Conservation (phyloP, 2,329 filamentous ascomycete genomes). For the Cladorrhinum sp. region DNA sequence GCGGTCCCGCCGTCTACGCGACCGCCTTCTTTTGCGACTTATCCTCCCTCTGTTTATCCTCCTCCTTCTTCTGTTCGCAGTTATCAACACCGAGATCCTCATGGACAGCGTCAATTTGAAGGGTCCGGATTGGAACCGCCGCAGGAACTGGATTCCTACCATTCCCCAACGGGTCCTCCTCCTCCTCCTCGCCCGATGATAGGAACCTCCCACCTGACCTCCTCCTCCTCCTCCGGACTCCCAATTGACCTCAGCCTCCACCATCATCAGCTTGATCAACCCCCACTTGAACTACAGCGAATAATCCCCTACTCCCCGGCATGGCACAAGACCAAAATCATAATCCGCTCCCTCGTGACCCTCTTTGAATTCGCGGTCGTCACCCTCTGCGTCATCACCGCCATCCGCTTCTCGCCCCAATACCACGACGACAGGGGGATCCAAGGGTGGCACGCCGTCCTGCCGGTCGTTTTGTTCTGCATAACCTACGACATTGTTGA, state of each 20-base stretch:
- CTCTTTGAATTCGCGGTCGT: not conserved
- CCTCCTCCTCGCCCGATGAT: not conserved
- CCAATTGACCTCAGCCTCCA: not conserved
- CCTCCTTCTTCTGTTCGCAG: not conserved
- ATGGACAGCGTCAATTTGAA: not conserved
- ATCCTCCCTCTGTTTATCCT: not conserved
- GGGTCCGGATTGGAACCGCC: not conserved
- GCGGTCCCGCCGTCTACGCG: not conserved
- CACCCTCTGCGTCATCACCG: not conserved
- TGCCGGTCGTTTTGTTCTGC: not conserved
- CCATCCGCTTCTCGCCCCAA: not conserved
- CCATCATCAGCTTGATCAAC: too few species aligned
- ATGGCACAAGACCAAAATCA: conserved; percentile 3
- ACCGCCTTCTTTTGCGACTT: not conserved
- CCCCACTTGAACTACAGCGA: not conserved
- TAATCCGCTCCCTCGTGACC: conserved; percentile 4
- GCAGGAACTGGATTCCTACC: not conserved
- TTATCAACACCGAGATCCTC: not conserved
- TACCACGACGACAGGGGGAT: not conserved
- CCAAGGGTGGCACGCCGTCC: not conserved
- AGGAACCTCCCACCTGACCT: too few species aligned
- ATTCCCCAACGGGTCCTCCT: too few species aligned
- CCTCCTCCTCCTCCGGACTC: not conserved
- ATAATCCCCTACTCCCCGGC: not conserved
- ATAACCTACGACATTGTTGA: not conserved